Evolutionary conservation across 1,139 yeast species (phyloP), one percentile per base, ranked within the genome.

Genomic region (Nakaseomyces uthaithaninus): DNA sequence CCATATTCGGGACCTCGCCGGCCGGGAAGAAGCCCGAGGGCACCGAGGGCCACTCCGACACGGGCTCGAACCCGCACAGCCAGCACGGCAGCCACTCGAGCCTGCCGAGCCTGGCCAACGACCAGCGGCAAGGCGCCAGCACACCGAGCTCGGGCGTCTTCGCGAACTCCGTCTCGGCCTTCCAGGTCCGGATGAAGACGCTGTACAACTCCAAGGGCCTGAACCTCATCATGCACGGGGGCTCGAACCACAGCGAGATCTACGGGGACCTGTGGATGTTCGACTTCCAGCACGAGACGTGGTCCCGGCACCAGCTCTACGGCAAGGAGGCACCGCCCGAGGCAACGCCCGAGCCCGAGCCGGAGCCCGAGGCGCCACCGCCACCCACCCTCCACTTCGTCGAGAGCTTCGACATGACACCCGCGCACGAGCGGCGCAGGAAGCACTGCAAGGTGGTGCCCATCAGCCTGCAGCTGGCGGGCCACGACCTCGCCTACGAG

Each of bases 181-280:
- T 31, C 25, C 25, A 31, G 11, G 4, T 6, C 17, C n/a, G 35
- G 18, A 31, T 19, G 35, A 11, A 20, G 25, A 31, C 25, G 15
- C 18, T 31, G 11, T 31, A 31, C 18, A 31, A 31, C 17, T n/a
- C 25, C 8, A 31, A 31, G 25, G 35, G 35, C 6, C 9, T 31
- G 9, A 31, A 31, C 25, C 43, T 71, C 16, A 49, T 70, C 2
- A 44, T 67, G 1, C 71, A 67, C 47, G 77, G 75, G 4, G 77
- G 77, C 3, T 69, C 74, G 0, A 53, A 63, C 40, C 57, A 59
- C n/a, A 44, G 40, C 11, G 51, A 57, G 12, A 62, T 71, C 6
- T 54, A 60, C 28, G 72, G 73, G 17, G 76, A 71, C 49, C 48
- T 65, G 49, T 72, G 77, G 77, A 59, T 64, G 56, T 72, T 69